These are phyloP conservation scores for Hymenoscyphus fraxineus DNA, from an alignment of 2,329 filamentous ascomycete species.

Conservation along the genomic window DNA sequence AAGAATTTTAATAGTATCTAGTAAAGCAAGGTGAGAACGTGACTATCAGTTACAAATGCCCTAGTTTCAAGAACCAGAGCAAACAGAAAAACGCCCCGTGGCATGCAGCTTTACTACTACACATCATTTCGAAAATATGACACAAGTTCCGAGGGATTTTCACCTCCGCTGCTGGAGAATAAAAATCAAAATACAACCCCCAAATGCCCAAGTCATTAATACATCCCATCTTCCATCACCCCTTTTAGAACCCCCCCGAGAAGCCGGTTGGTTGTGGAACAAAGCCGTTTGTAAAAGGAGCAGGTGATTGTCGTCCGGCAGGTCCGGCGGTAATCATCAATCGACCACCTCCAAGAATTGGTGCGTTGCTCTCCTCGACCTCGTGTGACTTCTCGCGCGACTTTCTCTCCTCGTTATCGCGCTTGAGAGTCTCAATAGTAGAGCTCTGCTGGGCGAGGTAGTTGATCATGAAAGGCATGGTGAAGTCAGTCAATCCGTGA, in stretches of 20 bases:
- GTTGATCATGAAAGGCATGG: conserved; percentile 99
- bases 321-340: conserved; percentile 96
- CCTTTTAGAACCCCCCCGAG: conserved; percentile 45
- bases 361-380: conserved; percentile 89
- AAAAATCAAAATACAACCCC: conserved; percentile 25
- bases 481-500: conserved; percentile 89
- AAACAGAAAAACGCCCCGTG: conserved; percentile 7
- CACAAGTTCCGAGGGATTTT: conserved; percentile 18
- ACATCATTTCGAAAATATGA: conserved; percentile 27
- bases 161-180: conserved; percentile 25
- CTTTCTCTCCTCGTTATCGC: conserved; percentile 95
- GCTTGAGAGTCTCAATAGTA: conserved; percentile 79
- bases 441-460: conserved; percentile 87
- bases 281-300: conserved; percentile 81
- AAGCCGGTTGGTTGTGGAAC: conserved; percentile 84
- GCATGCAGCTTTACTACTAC: conserved; percentile 31
- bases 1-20: conserved; percentile 4
- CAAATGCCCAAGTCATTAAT: conserved; percentile 33
- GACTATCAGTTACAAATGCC: conserved; percentile 2
- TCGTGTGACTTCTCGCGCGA: conserved; percentile 65
- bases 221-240: conserved; percentile 20
- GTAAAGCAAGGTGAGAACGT: conserved; percentile 4
- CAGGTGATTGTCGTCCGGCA: conserved; percentile 46
- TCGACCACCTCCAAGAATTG: conserved; percentile 82
- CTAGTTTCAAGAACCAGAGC: background rate